A percentile compares a stretch with the other conserved stretches of the same genome.
Evolutionary conservation across 345 rosid species (phyloP).

Genomic region (Boechera stricta): DNA sequence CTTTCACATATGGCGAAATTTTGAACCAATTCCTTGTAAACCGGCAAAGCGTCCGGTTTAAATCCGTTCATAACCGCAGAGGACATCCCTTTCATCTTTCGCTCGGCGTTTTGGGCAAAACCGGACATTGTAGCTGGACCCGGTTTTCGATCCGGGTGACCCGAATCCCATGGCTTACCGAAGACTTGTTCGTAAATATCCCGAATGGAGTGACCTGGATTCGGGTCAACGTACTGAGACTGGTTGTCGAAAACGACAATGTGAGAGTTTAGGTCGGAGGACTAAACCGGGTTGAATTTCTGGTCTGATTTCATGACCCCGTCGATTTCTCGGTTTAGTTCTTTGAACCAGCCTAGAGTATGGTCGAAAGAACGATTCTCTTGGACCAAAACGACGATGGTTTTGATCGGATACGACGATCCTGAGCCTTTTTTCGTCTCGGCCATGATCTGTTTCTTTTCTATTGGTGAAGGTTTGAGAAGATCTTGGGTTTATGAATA

Average conservation of each 20-base stretch:
- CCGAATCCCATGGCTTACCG: conserved; percentile 66
- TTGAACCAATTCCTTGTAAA: conserved; percentile 57
- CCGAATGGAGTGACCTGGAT: conserved; percentile 84
- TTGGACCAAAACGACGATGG: conserved; percentile 80
- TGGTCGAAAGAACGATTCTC: conserved; percentile 97
- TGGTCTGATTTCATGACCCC: conserved; percentile 72
- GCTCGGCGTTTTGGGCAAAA: conserved; percentile 67
- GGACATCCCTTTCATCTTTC: conserved; percentile 52
- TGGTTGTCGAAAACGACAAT: conserved; percentile 51
- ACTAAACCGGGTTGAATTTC: conserved; percentile 59
- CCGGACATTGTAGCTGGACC: conserved; percentile 62
- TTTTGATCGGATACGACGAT: conserved; percentile 70
- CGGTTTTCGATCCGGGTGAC: conserved; percentile 52
- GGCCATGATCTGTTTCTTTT: conserved; percentile 14
- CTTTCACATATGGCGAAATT: conserved; percentile 72
- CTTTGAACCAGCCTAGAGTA: conserved; percentile 85
- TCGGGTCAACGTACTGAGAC: conserved; percentile 72
- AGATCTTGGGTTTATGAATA: not conserved
- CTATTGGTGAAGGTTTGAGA: conserved; percentile 1
- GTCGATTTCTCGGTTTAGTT: conserved; percentile 69
- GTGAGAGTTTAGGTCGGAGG: conserved; percentile 55
- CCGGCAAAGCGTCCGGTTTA: conserved; percentile 63
- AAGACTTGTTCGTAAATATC: conserved; percentile 92
- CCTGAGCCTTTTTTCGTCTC: conserved; percentile 28
- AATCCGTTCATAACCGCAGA: conserved; percentile 81